Evolutionary conservation across 257 asterid species (phyloP).

Genomic region (Agastache rugosa): DNA sequence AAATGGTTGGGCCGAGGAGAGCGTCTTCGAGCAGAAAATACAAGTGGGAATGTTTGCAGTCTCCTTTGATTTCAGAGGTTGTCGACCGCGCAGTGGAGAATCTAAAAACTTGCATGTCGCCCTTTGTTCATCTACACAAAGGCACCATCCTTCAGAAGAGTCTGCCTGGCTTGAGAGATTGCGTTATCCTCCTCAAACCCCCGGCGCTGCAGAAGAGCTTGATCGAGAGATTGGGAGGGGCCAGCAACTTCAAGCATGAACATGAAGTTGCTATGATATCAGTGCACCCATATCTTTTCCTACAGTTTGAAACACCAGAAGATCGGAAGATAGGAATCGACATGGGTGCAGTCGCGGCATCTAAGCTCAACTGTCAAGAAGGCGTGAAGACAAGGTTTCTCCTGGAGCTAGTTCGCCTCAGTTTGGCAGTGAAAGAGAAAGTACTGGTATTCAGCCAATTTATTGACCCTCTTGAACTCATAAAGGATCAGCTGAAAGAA

Average conservation of each 20-base stretch:
- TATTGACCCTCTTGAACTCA: slow-evolving; percentile 47
- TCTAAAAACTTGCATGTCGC: slow-evolving; percentile 51
- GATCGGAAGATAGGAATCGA: slow-evolving; percentile 28
- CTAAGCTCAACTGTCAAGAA: slow-evolving; percentile 46
- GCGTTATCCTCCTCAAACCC: slow-evolving; percentile 57
- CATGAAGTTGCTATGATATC: slow-evolving; percentile 50
- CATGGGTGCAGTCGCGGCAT: slow-evolving; percentile 33
- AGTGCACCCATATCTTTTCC: slow-evolving; percentile 53
- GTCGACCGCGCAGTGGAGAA: slow-evolving; percentile 40
- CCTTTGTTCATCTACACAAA: slow-evolving; percentile 66
- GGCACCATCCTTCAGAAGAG: slow-evolving; percentile 58
- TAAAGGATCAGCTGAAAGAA: slow-evolving; percentile 44
- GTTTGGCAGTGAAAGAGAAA: slow-evolving; percentile 48
- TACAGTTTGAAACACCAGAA: slow-evolving; percentile 26
- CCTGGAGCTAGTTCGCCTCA: slow-evolving; percentile 51
- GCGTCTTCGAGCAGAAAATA: not conserved
- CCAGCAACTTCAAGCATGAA: slow-evolving; percentile 41
- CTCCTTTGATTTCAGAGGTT: slow-evolving; percentile 22
- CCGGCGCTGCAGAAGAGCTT: slow-evolving; percentile 47
- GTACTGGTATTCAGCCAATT: slow-evolving; percentile 62
- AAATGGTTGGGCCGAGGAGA: slow-evolving; percentile 34
- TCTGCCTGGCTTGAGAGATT: slow-evolving; percentile 65
- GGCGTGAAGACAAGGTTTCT: slow-evolving; percentile 59
- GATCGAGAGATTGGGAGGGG: slow-evolving; percentile 41
- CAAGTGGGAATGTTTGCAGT: not conserved